A percentile compares a stretch with the other conserved stretches of the same genome.
Evolutionary conservation across 768 basidiomycete genomes (phyloP).

Genomic region (Paxillus rubicundulus): DNA sequence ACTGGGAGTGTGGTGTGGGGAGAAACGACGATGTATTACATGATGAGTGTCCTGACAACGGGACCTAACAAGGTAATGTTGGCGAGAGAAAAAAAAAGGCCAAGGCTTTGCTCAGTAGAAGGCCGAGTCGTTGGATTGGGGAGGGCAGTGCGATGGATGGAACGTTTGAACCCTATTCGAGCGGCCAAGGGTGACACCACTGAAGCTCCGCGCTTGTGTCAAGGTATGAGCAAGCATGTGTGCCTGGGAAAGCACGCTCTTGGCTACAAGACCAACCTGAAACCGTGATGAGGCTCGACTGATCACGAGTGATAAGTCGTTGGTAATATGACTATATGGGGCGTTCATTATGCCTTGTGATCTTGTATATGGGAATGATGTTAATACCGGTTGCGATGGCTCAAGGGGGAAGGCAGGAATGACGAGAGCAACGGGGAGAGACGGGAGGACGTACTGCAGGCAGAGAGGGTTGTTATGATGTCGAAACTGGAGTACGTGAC

Average conservation of each 20-base stretch:
- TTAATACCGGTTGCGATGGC: conserved; percentile 21
- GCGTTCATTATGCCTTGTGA: conserved; percentile 6
- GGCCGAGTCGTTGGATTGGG: conserved; percentile 10
- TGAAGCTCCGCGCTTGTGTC: conserved; percentile 23
- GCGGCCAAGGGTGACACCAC: conserved; percentile 15
- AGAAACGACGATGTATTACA: conserved; percentile 24
- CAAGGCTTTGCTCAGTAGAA: neutral
- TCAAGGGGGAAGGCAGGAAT: neutral
- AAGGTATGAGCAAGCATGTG: neutral
- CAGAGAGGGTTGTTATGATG: neutral
- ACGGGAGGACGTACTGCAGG: neutral
- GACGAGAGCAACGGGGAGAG: conserved; percentile 1
- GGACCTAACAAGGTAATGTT: neutral
- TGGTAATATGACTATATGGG: conserved; percentile 26
- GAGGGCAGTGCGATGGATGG: conserved; percentile 29
- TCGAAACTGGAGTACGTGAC: conserved; percentile 9
- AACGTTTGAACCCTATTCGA: conserved; percentile 16
- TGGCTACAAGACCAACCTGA: conserved; percentile 27
- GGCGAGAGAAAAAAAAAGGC: neutral
- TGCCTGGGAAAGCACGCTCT: no score
- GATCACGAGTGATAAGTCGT: conserved; percentile 1
- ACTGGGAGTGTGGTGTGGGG: neutral
- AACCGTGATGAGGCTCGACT: conserved; percentile 27
- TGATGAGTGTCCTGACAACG: conserved; percentile 2
- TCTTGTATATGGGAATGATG: neutral